Percentiles rank a stretch among this genome's conserved stretches.
phyloP scores from a whole-genome alignment of 176 grass and related monocot genomes.

The Themeda triandra region DNA sequence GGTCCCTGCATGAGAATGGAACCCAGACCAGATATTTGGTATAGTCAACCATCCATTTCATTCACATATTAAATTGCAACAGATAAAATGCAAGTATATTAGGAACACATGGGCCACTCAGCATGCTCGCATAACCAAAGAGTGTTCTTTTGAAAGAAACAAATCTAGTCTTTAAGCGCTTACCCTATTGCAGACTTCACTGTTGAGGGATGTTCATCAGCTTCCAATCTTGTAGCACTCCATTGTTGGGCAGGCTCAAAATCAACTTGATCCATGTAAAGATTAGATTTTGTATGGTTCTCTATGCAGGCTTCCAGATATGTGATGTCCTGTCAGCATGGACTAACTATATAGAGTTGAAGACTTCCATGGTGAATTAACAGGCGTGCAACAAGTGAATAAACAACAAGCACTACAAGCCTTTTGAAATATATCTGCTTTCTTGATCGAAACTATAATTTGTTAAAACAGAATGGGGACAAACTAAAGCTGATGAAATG shows the following conservation, averaged over 20 bases:
- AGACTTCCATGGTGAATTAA: slow-evolving; percentile 25
- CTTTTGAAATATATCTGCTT: neutral
- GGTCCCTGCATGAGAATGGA: slow-evolving; percentile 46
- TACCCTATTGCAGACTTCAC: slow-evolving; percentile 63
- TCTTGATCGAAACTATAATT: slow-evolving; percentile 8
- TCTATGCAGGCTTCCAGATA: slow-evolving; percentile 99
- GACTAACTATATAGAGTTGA: slow-evolving; percentile 37
- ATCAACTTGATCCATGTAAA: slow-evolving; percentile 99
- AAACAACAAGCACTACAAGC: slow-evolving; percentile 9
- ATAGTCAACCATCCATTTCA: slow-evolving; percentile 2
- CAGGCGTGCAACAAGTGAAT: neutral
- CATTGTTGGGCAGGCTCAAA: slow-evolving; percentile 94
- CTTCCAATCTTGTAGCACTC: slow-evolving; percentile 83
- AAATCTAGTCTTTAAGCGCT: slow-evolving; percentile 2
- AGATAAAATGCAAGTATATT: neutral
- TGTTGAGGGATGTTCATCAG: slow-evolving; percentile 59
- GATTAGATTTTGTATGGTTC: slow-evolving; percentile 96
- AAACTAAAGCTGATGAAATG: slow-evolving; percentile 1
- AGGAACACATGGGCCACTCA: neutral
- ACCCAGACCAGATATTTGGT: slow-evolving; percentile 8
- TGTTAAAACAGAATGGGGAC: slow-evolving; percentile 1
- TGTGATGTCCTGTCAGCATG: slow-evolving; percentile 72
- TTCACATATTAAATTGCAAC: neutral
- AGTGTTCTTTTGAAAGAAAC: neutral
- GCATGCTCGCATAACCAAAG: slow-evolving; percentile 4